A percentile compares a stretch with the other conserved stretches of the same genome.
These are phyloP conservation scores for Magnaporthiopsis incrustans DNA, from an alignment of 2,329 filamentous ascomycete species.

Conservation along the genomic window DNA sequence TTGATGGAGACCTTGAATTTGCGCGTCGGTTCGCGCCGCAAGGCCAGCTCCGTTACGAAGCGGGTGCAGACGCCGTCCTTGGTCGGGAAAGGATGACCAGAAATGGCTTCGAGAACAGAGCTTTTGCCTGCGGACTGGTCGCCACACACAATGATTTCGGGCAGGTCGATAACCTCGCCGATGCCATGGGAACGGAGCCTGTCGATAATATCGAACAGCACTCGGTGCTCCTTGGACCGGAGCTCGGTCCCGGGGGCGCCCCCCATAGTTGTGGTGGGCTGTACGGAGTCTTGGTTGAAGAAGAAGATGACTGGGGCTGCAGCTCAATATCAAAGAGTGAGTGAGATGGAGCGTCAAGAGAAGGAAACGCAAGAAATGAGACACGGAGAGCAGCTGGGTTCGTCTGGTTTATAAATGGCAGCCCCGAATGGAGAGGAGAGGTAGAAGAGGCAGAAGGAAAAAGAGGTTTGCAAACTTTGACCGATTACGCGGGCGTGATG, in stretches of 20 bases:
- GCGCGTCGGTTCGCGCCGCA: conserved; percentile 33
- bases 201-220: conserved; percentile 31
- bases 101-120: conserved; percentile 57
- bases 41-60: conserved; percentile 54
- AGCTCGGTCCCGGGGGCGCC: conserved; percentile 7
- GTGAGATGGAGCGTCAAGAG: too few relatives aligned
- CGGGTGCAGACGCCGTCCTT: conserved; percentile 53
- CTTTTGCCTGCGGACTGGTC: conserved; percentile 58
- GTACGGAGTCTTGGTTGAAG: too few relatives aligned
- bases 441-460: too few relatives aligned
- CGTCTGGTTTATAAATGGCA: too few relatives aligned
- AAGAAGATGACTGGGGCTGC: not conserved
- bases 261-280: too few relatives aligned
- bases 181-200: conserved; percentile 27
- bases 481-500: too few relatives aligned
- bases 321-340: too few relatives aligned
- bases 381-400: too few relatives aligned
- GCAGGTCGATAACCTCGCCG: conserved; percentile 30
- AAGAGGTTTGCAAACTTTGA: too few relatives aligned
- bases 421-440: too few relatives aligned
- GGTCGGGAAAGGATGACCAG: conserved; percentile 50
- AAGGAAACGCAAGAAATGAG: too few relatives aligned
- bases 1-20: conserved; percentile 29
- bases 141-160: conserved; percentile 48
- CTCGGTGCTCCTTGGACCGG: conserved; percentile 24